These are phyloP conservation scores for Colletotrichum sp. DNA, from an alignment of 2,329 filamentous ascomycete genomes.

Conservation along the genomic window DNA sequence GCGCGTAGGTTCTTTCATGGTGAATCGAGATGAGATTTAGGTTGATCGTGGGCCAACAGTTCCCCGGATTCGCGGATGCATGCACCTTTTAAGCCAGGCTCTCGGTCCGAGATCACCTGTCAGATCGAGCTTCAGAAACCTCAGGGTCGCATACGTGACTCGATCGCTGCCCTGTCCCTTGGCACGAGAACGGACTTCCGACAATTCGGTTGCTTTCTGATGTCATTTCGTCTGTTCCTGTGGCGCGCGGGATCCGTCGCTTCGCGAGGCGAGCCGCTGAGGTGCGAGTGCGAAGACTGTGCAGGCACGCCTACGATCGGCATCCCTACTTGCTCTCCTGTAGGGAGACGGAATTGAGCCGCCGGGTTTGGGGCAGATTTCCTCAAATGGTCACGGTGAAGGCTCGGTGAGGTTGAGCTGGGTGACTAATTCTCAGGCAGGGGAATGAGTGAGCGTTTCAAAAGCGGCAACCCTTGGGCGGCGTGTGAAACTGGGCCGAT, in stretches of 20 bases:
- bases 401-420: neutral
- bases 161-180: neutral
- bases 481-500: neutral
- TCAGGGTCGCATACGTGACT: neutral
- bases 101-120: neutral
- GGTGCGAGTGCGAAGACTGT: neutral
- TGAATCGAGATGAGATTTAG: neutral
- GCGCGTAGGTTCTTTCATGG: neutral
- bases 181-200: slow-evolving; percentile 6
- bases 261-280: neutral
- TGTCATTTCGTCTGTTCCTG: neutral
- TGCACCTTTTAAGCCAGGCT: neutral
- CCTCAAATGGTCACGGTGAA: neutral
- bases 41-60: slow-evolving; percentile 4
- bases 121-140: neutral
- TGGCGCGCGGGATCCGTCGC: neutral
- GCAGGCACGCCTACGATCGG: neutral
- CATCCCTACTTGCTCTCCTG: neutral
- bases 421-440: neutral
- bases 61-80: neutral
- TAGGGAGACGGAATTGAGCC: neutral
- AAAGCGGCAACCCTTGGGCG: neutral
- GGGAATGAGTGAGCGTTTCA: neutral
- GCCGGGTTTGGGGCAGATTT: neutral
- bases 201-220: neutral